Conservation (phyloP, 495 filamentous ascomycete genomes). For the Pyronema omphalodes region DNA sequence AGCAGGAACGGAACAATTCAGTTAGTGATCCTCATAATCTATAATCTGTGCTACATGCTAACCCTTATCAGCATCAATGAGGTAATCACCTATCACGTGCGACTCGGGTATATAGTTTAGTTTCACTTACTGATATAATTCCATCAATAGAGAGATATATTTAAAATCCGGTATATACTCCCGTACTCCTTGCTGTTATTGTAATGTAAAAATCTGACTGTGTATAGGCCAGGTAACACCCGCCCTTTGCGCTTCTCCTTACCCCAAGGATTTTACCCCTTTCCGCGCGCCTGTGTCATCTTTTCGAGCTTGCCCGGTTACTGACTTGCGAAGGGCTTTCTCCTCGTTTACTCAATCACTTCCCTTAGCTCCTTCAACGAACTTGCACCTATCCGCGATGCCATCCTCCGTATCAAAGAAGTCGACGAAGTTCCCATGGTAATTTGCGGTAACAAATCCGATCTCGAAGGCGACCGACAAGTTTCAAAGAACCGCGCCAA, state of each 20-base stretch:
- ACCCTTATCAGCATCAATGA: neutral
- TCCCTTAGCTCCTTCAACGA: constrained; percentile 71
- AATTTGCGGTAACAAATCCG: constrained; percentile 93
- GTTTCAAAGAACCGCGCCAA: constrained; percentile 74
- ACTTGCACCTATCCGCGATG: constrained; percentile 72
- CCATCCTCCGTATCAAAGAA: constrained; percentile 94
- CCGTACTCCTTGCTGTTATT: neutral
- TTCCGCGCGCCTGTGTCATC: neutral
- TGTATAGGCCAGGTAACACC: neutral
- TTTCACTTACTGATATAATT: constrained; percentile 30
- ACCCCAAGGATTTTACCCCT: neutral
- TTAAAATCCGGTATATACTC: constrained; percentile 49
- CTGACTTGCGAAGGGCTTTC: constrained; percentile 70
- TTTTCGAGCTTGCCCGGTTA: neutral
- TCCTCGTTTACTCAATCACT: constrained; percentile 94
- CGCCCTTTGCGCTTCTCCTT: neutral
- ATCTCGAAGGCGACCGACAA: constrained; percentile 77
- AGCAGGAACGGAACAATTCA: constrained; percentile 95
- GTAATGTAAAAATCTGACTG: neutral
- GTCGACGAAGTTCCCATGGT: constrained; percentile 82
- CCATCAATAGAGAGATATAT: constrained; percentile 66
- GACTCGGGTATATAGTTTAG: constrained; percentile 11
- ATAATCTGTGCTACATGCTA: neutral
- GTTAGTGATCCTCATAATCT: constrained; percentile 35
- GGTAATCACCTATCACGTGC: neutral